Conservation (phyloP, 2,329 filamentous ascomycete species). For the Aspergillus pseudoterreus region DNA sequence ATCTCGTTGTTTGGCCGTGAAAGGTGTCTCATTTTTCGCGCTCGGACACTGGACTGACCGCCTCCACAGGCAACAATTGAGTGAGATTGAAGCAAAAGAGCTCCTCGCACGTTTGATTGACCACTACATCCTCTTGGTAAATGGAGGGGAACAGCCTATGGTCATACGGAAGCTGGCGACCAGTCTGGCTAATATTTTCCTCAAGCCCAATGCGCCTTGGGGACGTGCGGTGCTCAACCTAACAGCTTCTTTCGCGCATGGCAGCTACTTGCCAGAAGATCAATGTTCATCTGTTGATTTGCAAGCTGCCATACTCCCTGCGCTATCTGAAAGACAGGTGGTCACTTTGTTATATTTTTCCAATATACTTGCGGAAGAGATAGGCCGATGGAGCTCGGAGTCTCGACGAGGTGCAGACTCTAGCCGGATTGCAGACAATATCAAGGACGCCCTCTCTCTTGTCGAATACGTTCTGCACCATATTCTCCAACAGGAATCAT, state of each 20-base stretch:
- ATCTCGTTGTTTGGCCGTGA: background rate
- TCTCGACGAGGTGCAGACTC: slow-evolving; percentile 14
- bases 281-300: slow-evolving; percentile 29
- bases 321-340: slow-evolving; percentile 33
- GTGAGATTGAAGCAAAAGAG: slow-evolving; percentile 27
- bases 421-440: slow-evolving; percentile 23
- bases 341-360: slow-evolving; percentile 37
- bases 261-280: slow-evolving; percentile 34
- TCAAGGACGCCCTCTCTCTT: slow-evolving; percentile 34
- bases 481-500: slow-evolving; percentile 23
- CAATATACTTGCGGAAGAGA: slow-evolving; percentile 39
- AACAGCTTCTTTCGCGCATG: slow-evolving; percentile 36
- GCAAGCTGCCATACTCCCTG: slow-evolving; percentile 30
- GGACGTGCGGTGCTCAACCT: slow-evolving; percentile 33
- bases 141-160: slow-evolving; percentile 34
- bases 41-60: background rate
- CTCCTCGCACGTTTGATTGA: slow-evolving; percentile 41
- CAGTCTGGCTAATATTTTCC: slow-evolving; percentile 43
- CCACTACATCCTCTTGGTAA: slow-evolving; percentile 41
- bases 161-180: slow-evolving; percentile 47
- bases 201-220: slow-evolving; percentile 38
- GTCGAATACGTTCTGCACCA: slow-evolving; percentile 34
- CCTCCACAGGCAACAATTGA: slow-evolving; percentile 33
- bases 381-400: slow-evolving; percentile 23
- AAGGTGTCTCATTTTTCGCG: no score